Evolutionary conservation across 768 basidiomycete genomes (phyloP), one percentile per base, ranked within the genome.

Genomic region (Arthromyces matolae): DNA sequence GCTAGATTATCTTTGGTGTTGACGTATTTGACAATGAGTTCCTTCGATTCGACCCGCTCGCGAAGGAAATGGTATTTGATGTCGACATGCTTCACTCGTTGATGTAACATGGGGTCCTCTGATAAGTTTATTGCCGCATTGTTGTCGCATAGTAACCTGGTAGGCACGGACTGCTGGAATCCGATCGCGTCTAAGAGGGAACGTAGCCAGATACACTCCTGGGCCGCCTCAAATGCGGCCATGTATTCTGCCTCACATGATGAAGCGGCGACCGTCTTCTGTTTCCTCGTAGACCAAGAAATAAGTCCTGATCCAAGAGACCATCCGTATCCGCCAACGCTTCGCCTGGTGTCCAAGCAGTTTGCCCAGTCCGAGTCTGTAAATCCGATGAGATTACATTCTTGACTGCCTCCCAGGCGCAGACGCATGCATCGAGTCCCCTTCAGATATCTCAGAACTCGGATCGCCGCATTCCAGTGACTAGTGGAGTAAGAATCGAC

Each of bases 401-500:
- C 8, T 31, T 31, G 8, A 8, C 8, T 8, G 29, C 29, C 14
- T 14, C 29, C 29, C 29, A 31, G 27, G 27, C 42, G 29, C 8
- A 31, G 29, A 31, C 29, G 29, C 29, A 31, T 8, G 14, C 8
- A 8, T 8, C 29, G 29, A 8, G 29, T 31, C n/a, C 29, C 29
- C 8, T 8, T 31, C 8, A 14, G 29, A 31, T 9, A 36, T 8
- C 34, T 18, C 7, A 8, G 16, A 36, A 13, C 7, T 32, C 25
- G 1, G 61, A 58, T 4, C 60, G 48, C 8, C 49, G 12, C 16
- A 8, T 36, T 36, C 34, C 19, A 9, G 7, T 36, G 29, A 8
- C 29, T 8, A 8, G 29, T 31, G 14, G 29, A 31, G 32, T 33
- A 29, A 14, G 8, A 14, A n/a, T n/a, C n/a, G n/a, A n/a, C n/a